Conservation (phyloP, 306 rosid genomes). For the Acacia melanoxylon region DNA sequence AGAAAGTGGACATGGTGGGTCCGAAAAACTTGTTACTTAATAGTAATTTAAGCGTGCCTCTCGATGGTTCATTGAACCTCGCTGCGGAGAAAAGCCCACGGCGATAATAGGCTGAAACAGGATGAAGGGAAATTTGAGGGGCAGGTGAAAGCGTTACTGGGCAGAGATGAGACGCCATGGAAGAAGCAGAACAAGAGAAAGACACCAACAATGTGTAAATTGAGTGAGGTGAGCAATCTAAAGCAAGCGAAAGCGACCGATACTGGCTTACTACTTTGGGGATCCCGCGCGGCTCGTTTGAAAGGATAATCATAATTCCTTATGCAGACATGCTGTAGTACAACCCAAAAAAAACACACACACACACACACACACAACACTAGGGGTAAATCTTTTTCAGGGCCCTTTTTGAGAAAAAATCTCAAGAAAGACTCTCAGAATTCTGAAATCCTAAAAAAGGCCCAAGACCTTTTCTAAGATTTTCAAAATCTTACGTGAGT, state of each 20-base stretch:
- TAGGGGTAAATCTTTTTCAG: no score
- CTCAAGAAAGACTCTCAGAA: no score
- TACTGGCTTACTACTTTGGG: not conserved
- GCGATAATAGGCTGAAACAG: conserved; percentile 16
- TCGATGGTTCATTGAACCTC: conserved; percentile 11
- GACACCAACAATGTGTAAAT: conserved; percentile 17
- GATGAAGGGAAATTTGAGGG: conserved; percentile 10
- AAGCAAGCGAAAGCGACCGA: not conserved
- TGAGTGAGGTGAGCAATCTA: conserved; percentile 12
- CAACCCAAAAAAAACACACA: no score
- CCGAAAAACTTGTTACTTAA: conserved; percentile 16
- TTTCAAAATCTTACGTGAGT: no score
- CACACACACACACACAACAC: no score
- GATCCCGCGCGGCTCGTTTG: not conserved
- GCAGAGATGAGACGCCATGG: conserved; percentile 4
- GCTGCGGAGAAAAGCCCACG: conserved; percentile 8
- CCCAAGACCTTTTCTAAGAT: no score
- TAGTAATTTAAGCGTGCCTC: conserved; percentile 11
- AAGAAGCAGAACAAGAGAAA: conserved; percentile 28
- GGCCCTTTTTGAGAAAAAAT: no score
- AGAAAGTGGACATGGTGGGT: conserved; percentile 20
- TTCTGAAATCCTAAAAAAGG: no score
- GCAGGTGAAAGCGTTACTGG: conserved; percentile 11
- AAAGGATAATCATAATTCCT: no score
- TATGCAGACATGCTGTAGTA: no score